A percentile compares a stretch with the other conserved stretches of the same genome.
Conservation (phyloP, 2,329 filamentous ascomycete species). For the Xylaria sp. region DNA sequence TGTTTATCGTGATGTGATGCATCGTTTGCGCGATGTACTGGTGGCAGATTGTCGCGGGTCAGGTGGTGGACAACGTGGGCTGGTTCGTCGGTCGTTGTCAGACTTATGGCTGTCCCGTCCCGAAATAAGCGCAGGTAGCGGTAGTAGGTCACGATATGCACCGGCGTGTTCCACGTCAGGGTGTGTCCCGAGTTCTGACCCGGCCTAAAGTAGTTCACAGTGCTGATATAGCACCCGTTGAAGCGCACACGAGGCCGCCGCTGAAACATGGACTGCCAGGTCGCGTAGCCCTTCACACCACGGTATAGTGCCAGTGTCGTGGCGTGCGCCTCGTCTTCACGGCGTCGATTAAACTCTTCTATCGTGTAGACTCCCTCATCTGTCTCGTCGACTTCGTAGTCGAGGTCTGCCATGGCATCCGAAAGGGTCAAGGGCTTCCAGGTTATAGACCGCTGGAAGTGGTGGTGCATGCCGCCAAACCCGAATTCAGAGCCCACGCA, state of each 20-base stretch:
- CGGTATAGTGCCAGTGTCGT: constrained; percentile 51
- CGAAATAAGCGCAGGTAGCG: constrained; percentile 95
- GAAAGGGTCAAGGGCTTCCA: constrained; percentile 55
- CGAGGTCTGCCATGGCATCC: constrained; percentile 13
- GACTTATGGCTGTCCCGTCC: constrained; percentile 80
- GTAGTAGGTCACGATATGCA: constrained; percentile 98
- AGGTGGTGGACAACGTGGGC: constrained; percentile 86
- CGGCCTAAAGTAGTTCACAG: constrained; percentile 89
- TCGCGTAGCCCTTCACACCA: constrained; percentile 49
- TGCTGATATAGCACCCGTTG: constrained; percentile 95
- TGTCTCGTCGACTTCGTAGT: constrained; percentile 28
- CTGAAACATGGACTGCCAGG: constrained; percentile 77
- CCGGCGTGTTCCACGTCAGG: constrained; percentile 77
- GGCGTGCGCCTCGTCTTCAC: constrained; percentile 42
- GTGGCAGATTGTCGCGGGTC: constrained; percentile 68
- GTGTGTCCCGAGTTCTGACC: constrained; percentile 75
- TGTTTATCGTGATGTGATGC: constrained; percentile 33
- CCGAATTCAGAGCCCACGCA: constrained; percentile 75
- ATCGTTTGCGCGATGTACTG: constrained; percentile 46
- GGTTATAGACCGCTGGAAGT: constrained; percentile 67
- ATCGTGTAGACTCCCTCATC: constrained; percentile 44
- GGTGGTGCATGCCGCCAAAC: constrained; percentile 82
- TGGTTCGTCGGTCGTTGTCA: constrained; percentile 82
- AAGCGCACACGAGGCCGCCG: constrained; percentile 85
- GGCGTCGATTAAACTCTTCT: constrained; percentile 45